A percentile compares a stretch with the other conserved stretches of the same genome.
These are phyloP conservation scores for Yamadazyma trypodendri DNA, from an alignment of 1,139 yeast genomes.

Conservation along the genomic window DNA sequence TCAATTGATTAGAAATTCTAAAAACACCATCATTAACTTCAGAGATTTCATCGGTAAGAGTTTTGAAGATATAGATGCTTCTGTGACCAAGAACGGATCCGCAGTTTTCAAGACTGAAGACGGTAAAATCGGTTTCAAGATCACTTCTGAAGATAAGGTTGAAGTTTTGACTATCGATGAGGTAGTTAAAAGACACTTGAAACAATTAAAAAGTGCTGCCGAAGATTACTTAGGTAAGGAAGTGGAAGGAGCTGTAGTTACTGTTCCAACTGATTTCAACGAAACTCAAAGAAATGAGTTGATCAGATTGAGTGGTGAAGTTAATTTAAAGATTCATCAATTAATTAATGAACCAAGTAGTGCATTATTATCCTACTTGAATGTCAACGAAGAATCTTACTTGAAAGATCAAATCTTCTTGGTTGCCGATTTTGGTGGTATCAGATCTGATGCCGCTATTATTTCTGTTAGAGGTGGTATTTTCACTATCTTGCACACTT, in stretches of 20 bases:
- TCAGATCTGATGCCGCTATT: slow-evolving; percentile 95
- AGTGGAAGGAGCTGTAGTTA: slow-evolving; percentile 80
- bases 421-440: slow-evolving; percentile 96
- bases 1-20: slow-evolving; percentile 87
- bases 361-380: slow-evolving; percentile 78
- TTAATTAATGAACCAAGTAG: slow-evolving; percentile 91
- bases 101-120: slow-evolving; percentile 65
- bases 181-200: slow-evolving; percentile 79
- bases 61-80: slow-evolving; percentile 69
- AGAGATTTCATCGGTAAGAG: slow-evolving; percentile 86
- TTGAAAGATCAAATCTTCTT: slow-evolving; percentile 77
- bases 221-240: slow-evolving; percentile 84
- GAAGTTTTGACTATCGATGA: slow-evolving; percentile 67
- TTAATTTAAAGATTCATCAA: slow-evolving; percentile 82
- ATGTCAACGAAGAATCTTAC: slow-evolving; percentile 53
- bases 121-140: slow-evolving; percentile 70
- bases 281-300: slow-evolving; percentile 70
- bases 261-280: slow-evolving; percentile 88
- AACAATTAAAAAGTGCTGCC: slow-evolving; percentile 83
- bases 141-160: slow-evolving; percentile 47
- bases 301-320: slow-evolving; percentile 58
- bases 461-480: slow-evolving; percentile 92
- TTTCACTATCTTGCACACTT: slow-evolving; percentile 83
- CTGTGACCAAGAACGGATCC: slow-evolving; percentile 65
- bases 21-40: slow-evolving; percentile 85